A percentile compares a stretch with the other conserved stretches of the same genome.
phyloP scores from a whole-genome alignment of 108 stramenopile species.

The Mayamaea pseudoterrestris region DNA sequence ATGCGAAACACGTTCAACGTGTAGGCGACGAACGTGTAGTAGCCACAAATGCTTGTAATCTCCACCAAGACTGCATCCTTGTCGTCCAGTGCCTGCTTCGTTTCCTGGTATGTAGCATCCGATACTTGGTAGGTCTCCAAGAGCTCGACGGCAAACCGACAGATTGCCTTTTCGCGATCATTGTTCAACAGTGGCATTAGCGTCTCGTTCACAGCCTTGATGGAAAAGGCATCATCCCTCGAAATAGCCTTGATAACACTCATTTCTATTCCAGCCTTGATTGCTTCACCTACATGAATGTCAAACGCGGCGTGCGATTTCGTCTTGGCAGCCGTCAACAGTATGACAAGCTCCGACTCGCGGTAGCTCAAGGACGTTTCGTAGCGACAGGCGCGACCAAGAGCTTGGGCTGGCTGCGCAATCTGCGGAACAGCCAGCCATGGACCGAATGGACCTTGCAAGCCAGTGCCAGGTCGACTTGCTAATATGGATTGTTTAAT shows the following conservation, averaged over 20 bases:
- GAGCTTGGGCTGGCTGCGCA: slow-evolving; percentile 42
- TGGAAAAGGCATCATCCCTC: slow-evolving; percentile 37
- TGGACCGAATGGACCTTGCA: slow-evolving; percentile 77
- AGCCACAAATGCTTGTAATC: slow-evolving; percentile 71
- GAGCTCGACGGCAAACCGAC: slow-evolving; percentile 50
- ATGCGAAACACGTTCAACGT: slow-evolving; percentile 72
- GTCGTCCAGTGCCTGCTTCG: slow-evolving; percentile 32
- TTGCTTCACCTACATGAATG: slow-evolving; percentile 63
- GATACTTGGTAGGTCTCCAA: slow-evolving; percentile 57
- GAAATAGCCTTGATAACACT: slow-evolving; percentile 50
- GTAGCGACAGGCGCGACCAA: slow-evolving; percentile 58
- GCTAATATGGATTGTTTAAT: slow-evolving; percentile 46
- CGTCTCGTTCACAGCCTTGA: slow-evolving; percentile 23
- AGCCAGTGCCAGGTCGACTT: slow-evolving; percentile 54
- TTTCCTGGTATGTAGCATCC: slow-evolving; percentile 51
- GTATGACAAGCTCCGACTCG: slow-evolving; percentile 68
- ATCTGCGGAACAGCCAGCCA: slow-evolving; percentile 66
- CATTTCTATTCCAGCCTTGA: slow-evolving; percentile 41
- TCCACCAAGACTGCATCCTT: slow-evolving; percentile 58
- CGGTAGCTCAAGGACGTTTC: slow-evolving; percentile 38
- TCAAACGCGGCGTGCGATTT: slow-evolving; percentile 59
- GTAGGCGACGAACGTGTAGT: slow-evolving; percentile 66
- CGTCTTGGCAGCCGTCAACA: slow-evolving; percentile 60
- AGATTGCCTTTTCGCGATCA: slow-evolving; percentile 50
- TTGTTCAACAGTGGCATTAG: slow-evolving; percentile 39